Evolutionary conservation across 2,329 filamentous ascomycete species (phyloP).

Genomic region (Cryphonectria radicalis): DNA sequence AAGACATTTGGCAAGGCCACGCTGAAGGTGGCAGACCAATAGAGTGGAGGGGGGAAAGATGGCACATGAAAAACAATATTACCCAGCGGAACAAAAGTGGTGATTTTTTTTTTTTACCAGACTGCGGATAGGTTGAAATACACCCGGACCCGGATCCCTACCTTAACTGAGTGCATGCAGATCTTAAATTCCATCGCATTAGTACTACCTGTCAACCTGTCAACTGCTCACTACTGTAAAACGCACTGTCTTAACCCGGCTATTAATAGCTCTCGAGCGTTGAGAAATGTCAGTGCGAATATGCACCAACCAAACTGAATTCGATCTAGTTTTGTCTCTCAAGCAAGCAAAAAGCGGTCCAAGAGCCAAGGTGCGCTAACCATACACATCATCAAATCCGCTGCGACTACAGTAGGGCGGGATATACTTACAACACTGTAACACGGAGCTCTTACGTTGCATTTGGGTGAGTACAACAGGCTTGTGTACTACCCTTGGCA

Average conservation of each 20-base stretch:
- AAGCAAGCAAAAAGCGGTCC: too few species aligned
- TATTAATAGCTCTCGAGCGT: neutral
- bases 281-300: neutral
- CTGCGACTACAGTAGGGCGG: neutral
- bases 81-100: neutral
- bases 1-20: constrained; percentile 76
- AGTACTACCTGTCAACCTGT: neutral
- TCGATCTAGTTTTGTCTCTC: neutral
- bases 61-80: neutral
- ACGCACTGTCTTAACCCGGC: neutral
- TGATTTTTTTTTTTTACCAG: neutral
- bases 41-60: neutral
- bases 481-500: too few species aligned
- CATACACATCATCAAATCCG: neutral
- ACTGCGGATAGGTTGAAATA: neutral
- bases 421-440: neutral
- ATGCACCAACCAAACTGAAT: neutral
- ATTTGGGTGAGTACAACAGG: too few species aligned
- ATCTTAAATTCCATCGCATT: neutral
- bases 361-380: neutral
- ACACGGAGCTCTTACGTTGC: too few species aligned
- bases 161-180: neutral
- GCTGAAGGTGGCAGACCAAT: constrained; percentile 43
- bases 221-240: neutral
- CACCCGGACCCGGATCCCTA: neutral